phyloP scores from a whole-genome alignment of 2,329 filamentous ascomycete species.

The Escovopsis sp. region DNA sequence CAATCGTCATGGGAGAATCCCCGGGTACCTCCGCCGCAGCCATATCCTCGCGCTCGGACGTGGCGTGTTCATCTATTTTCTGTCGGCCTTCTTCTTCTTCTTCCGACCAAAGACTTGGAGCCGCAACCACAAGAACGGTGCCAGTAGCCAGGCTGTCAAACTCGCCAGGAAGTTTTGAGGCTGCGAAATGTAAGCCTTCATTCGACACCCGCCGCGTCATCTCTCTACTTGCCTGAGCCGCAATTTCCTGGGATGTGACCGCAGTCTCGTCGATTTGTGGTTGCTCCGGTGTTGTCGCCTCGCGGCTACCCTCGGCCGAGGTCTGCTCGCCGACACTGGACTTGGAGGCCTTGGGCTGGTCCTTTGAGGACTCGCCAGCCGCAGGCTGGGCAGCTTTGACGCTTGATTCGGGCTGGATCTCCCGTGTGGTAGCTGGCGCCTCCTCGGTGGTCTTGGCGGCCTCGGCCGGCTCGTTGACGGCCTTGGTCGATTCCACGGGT shows the following conservation, averaged over 20 bases:
- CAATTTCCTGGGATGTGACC: not conserved
- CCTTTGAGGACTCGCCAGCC: not conserved
- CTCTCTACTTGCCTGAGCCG: slow-evolving; percentile 8
- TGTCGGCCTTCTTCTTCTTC: slow-evolving; percentile 3
- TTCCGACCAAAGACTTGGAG: slow-evolving; percentile 2
- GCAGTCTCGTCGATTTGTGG: slow-evolving; percentile 1
- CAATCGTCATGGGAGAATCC: slow-evolving; percentile 1
- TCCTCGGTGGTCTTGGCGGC: slow-evolving; percentile 3
- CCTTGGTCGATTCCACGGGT: slow-evolving; percentile 1
- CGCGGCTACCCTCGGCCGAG: not conserved
- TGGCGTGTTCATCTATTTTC: slow-evolving; percentile 2
- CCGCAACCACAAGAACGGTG: slow-evolving; percentile 6
- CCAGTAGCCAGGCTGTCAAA: slow-evolving; percentile 5
- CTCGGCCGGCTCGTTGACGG: slow-evolving; percentile 1
- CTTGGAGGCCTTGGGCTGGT: not conserved
- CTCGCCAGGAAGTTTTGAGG: slow-evolving; percentile 5
- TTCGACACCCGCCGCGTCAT: slow-evolving; percentile 5
- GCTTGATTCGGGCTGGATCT: slow-evolving; percentile 1
- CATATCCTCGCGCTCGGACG: slow-evolving; percentile 3
- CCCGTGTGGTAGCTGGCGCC: not conserved
- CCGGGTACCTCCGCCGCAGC: slow-evolving; percentile 1
- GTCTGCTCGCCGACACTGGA: not conserved
- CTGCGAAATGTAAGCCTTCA: slow-evolving; percentile 7
- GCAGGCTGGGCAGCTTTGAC: slow-evolving; percentile 1
- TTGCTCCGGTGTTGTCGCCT: not conserved